phyloP scores from a whole-genome alignment of 805 yeast species.

The Saccharomycopsis microspora region DNA sequence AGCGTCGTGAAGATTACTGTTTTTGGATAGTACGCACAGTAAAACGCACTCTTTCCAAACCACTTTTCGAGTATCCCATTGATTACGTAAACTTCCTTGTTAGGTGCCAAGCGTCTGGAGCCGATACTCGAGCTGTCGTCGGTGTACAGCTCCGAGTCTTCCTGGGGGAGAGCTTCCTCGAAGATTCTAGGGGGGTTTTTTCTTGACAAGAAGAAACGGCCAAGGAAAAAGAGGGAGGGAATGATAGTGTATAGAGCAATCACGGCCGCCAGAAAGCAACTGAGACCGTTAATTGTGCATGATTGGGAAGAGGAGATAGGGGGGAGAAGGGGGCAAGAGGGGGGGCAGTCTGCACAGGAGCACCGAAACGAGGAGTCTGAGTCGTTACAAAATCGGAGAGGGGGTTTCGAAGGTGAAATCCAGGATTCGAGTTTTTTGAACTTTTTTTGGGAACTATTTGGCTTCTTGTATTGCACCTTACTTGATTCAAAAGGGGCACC shows the following conservation, averaged over 20 bases:
- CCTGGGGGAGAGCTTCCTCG: not conserved
- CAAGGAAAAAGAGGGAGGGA: slow-evolving; percentile 21
- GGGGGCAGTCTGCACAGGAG: slow-evolving; percentile 85
- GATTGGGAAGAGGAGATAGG: slow-evolving; percentile 21
- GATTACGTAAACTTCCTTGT: slow-evolving; percentile 31
- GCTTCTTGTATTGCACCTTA: slow-evolving; percentile 31
- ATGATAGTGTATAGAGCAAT: slow-evolving; percentile 33
- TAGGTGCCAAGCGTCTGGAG: slow-evolving; percentile 15
- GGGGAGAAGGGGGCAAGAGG: slow-evolving; percentile 63
- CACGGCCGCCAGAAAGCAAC: slow-evolving; percentile 64
- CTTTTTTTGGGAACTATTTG: not conserved
- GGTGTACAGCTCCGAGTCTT: slow-evolving; percentile 19
- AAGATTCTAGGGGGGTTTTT: no score
- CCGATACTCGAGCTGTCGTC: slow-evolving; percentile 19
- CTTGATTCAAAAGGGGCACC: slow-evolving; percentile 20
- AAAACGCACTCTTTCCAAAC: slow-evolving; percentile 40
- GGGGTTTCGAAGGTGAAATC: no score
- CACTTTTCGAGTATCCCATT: slow-evolving; percentile 35
- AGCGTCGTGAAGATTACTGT: slow-evolving; percentile 34
- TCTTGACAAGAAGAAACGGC: not conserved
- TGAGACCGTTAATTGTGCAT: slow-evolving; percentile 52
- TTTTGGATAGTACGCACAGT: slow-evolving; percentile 54
- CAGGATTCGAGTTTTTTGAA: not conserved
- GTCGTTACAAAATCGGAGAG: slow-evolving; percentile 44
- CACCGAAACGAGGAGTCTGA: slow-evolving; percentile 47